Evolutionary conservation across 2,329 filamentous ascomycete genomes (phyloP), one percentile per base, ranked within the genome.

Genomic region (Karstenula rhodostoma): DNA sequence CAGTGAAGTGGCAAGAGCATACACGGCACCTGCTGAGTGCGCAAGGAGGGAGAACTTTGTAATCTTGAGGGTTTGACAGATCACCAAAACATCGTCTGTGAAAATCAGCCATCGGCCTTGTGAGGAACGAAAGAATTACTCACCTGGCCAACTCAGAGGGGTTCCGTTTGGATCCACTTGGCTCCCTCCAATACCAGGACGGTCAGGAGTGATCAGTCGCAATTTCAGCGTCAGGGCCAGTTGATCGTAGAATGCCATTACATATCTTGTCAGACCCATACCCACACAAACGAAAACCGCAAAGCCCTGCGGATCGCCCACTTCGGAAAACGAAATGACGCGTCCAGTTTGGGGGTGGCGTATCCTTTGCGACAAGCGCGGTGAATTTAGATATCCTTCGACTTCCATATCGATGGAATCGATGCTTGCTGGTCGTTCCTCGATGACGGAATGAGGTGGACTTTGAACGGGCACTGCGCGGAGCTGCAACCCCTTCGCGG

Each of bases 191-290:
- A 99, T 92, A 27, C 95, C 95, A 57, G 95, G 95, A 56, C 95
- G 88, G 77, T 99, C 95, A 6, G 94, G 91, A 0, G 95, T 98
- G 67, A 99, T 96, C 54, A 99, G 84, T 22, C 95, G 88, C 58
- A 99, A 80, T 76, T 93, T 95, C 60, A 99, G 81, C 0, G 94
- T 96, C 71, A 92, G 81, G 2, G 95, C 95, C 56, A 99, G 83
- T 77, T 99, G 95, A 75, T 99, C 95, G 74, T 98, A 99, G 75
- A 99, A 99, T 0, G 94, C 93, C 62, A 93, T 97, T 61, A 99
- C 91, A 75, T 95, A 99, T 78, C 95, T 87, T 12, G 95, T 99
- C 70, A 99, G 79, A 0, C 95, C 95, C 95, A 99, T 99, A 22
- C 95, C 95, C 2, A 99, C 93, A 72, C 95, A 99, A 75, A 95